A percentile compares a stretch with the other conserved stretches of the same genome.
Evolutionary conservation across 2,329 filamentous ascomycete species (phyloP).

Genomic region (Verticillium longisporum): DNA sequence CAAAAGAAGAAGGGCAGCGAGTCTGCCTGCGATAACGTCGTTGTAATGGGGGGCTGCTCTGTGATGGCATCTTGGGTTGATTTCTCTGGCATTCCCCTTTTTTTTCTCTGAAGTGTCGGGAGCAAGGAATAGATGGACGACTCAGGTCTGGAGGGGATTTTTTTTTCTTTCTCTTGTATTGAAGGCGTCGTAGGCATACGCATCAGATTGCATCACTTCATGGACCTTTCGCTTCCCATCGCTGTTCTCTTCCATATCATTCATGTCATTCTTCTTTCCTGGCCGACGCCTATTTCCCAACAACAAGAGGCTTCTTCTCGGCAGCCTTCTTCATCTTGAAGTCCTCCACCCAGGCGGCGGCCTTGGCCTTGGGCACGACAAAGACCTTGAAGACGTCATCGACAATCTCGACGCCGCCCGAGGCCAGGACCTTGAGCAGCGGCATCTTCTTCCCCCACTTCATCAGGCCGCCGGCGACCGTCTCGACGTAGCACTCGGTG

Average conservation of each 20-base stretch:
- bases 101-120: not conserved
- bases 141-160: not conserved
- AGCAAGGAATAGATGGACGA: not conserved
- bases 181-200: not conserved
- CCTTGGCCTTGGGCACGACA: constrained; percentile 67
- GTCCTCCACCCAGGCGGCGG: constrained; percentile 71
- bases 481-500: constrained; percentile 91
- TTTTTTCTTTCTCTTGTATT: not conserved
- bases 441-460: constrained; percentile 84
- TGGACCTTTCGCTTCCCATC: not conserved
- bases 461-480: constrained; percentile 67
- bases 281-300: not conserved
- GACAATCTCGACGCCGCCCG: constrained; percentile 77
- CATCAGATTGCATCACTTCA: not conserved
- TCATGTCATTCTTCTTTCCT: not conserved
- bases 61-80: not conserved
- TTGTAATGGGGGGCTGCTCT: not conserved
- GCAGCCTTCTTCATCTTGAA: constrained; percentile 69
- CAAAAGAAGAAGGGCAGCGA: constrained; percentile 34
- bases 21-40: constrained; percentile 14
- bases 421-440: constrained; percentile 65
- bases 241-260: not conserved
- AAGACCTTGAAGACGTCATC: constrained; percentile 80
- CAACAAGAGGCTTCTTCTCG: constrained; percentile 24
- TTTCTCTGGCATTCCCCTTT: not conserved